phyloP scores from a whole-genome alignment of 768 basidiomycete species.

The Pisolithus marmoratus region DNA sequence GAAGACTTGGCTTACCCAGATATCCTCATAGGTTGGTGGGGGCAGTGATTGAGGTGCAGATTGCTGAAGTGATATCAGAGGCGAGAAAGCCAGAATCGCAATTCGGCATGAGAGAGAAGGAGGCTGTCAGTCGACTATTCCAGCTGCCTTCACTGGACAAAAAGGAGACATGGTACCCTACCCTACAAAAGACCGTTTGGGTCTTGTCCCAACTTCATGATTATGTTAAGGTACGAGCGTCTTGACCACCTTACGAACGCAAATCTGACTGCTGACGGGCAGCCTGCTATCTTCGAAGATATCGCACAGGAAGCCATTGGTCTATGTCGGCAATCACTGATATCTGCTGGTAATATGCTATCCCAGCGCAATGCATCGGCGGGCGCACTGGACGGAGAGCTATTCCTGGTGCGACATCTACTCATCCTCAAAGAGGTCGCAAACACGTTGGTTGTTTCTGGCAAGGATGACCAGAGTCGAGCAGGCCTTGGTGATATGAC shows the following conservation, averaged over 20 bases:
- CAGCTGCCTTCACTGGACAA: slow-evolving; percentile 64
- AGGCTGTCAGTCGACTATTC: slow-evolving; percentile 64
- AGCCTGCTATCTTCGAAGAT: slow-evolving; percentile 96
- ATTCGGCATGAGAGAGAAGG: slow-evolving; percentile 56
- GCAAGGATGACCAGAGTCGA: slow-evolving; percentile 39
- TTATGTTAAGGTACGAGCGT: slow-evolving; percentile 73
- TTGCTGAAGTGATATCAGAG: slow-evolving; percentile 27
- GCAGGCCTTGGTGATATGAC: slow-evolving; percentile 50
- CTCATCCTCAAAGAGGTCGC: slow-evolving; percentile 90
- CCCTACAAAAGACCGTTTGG: slow-evolving; percentile 84
- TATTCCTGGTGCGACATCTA: slow-evolving; percentile 89
- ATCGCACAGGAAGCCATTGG: slow-evolving; percentile 90
- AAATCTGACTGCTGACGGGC: slow-evolving; percentile 1
- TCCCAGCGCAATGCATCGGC: slow-evolving; percentile 40
- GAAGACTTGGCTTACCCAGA: slow-evolving; percentile 87
- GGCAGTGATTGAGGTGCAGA: background rate
- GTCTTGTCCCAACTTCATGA: slow-evolving; percentile 85
- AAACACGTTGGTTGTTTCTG: slow-evolving; percentile 62
- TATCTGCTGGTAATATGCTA: slow-evolving; percentile 65
- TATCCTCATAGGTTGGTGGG: slow-evolving; percentile 62
- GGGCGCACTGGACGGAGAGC: slow-evolving; percentile 58
- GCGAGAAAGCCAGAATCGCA: slow-evolving; percentile 40
- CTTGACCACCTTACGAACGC: background rate
- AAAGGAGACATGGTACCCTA: slow-evolving; percentile 90
- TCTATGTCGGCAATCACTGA: slow-evolving; percentile 76